Evolutionary conservation across 2,329 filamentous ascomycete genomes (phyloP), one percentile per base, ranked within the genome.

Genomic region (Keithomyces neogunnii): DNA sequence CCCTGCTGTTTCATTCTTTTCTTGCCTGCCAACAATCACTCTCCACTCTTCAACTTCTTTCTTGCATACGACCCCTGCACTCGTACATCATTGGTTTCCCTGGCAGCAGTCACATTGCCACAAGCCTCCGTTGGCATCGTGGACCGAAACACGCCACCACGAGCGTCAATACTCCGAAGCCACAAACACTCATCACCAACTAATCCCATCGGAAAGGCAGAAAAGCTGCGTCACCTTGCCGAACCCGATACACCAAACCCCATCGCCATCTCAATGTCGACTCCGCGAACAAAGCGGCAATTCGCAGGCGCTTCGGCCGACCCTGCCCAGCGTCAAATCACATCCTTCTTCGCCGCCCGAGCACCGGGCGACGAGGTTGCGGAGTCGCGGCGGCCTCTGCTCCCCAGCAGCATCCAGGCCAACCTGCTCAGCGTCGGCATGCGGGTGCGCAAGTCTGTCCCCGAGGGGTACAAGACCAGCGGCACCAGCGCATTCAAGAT

Each of bases 381-480:
- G 4, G 33, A 62, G 13, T 59, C 63, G 42, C 28, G 32, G 30
- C 69, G 73, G 13, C 80, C 82, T 3, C 60, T 66, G 3, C 73
- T 91, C 11, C 83, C 88, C 1, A 68, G 76, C 29, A 75, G 75
- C 6, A 76, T 95, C 33, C 89, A 96, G 68, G 78, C 90, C 36
- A 87, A 87, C 55, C 83, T 97, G n/a, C 76, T 96, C 42, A 88
- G 80, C 61, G 92, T 97, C 57, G 92, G 92, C 61, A 96, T 96
- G 90, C 85, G 92, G 29, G 80, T 97, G 48, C 86, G 92, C 64
- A 97, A 97, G 72, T 88, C 88, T 9, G 87, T 97, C 6, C 86
- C 89, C 1, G 91, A 96, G 66, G 92, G 92, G 53, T 96, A 96
- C 77, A 95, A 95, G 73, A 95, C 88, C 2, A 67, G 65, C 56